Percentiles rank a stretch among this genome's conserved stretches.
Evolutionary conservation across 352 stramenopile genomes (phyloP).

Genomic region (Thraustotheca clavata): DNA sequence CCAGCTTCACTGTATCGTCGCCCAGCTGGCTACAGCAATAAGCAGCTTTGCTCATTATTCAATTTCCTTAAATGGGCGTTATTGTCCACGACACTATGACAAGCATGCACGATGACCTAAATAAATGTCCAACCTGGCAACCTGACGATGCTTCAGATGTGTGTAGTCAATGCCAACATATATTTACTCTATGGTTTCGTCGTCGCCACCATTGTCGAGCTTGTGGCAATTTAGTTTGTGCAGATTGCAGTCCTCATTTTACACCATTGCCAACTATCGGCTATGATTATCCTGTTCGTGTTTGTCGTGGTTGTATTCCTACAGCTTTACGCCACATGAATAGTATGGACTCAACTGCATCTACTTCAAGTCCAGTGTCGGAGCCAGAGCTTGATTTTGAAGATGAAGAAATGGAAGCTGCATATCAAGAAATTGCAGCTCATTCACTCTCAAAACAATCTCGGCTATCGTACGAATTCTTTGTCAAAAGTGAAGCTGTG

Average conservation of each 20-base stretch:
- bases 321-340: neutral
- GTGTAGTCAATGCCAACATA: slow-evolving; percentile 53
- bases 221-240: slow-evolving; percentile 69
- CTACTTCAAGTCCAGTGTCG: slow-evolving; percentile 37
- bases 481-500: slow-evolving; percentile 75
- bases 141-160: slow-evolving; percentile 61
- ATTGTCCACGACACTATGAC: neutral
- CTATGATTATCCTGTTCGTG: slow-evolving; percentile 57
- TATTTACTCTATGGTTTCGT: slow-evolving; percentile 63
- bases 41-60: neutral
- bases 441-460: slow-evolving; percentile 60
- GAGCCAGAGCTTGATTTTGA: slow-evolving; percentile 49
- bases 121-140: slow-evolving; percentile 40
- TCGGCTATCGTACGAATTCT: slow-evolving; percentile 76
- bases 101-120: neutral
- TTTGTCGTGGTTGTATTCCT: slow-evolving; percentile 58
- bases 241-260: slow-evolving; percentile 54
- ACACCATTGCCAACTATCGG: slow-evolving; percentile 48
- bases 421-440: slow-evolving; percentile 56
- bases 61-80: slow-evolving; percentile 1
- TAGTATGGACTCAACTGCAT: slow-evolving; percentile 23
- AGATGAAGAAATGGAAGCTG: slow-evolving; percentile 46
- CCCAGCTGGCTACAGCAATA: neutral
- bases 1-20: neutral
- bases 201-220: slow-evolving; percentile 71